Percentiles rank a stretch among this genome's conserved stretches.
phyloP scores from a whole-genome alignment of 2,329 filamentous ascomycete genomes.

The Gliomastix tumulicola region DNA sequence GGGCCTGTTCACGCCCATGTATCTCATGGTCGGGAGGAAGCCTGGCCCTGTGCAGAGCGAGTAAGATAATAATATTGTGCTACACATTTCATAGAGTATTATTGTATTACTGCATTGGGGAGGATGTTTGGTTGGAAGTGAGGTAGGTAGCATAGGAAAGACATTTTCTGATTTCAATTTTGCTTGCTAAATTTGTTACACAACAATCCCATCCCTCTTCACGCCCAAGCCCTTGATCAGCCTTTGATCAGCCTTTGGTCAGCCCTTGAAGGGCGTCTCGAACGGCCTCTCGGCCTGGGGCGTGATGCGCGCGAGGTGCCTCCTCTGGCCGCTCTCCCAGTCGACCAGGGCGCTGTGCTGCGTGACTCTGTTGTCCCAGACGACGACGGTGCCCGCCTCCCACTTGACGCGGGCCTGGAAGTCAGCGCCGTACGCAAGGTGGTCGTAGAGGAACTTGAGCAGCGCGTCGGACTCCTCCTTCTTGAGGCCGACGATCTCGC shows the following conservation, averaged over 20 bases:
- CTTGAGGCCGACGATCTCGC: conserved; percentile 74
- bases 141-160: no score
- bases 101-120: no score
- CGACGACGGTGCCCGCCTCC: conserved; percentile 72
- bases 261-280: conserved; percentile 49
- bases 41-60: no score
- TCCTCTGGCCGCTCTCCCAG: conserved; percentile 71
- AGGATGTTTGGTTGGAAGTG: no score
- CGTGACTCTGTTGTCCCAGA: conserved; percentile 82
- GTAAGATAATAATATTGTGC: no score
- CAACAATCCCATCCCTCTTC: no score
- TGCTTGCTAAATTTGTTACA: no score
- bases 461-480: conserved; percentile 78
- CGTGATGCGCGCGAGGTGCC: conserved; percentile 76
- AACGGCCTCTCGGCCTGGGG: conserved; percentile 74
- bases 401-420: conserved; percentile 69
- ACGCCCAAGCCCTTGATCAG: no score
- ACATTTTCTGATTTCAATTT: no score
- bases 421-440: conserved; percentile 51
- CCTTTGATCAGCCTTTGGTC: no score
- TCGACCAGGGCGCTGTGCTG: conserved; percentile 74
- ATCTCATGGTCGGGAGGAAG: conserved; percentile 85
- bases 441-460: conserved; percentile 62
- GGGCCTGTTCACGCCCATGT: conserved; percentile 94
- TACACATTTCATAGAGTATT: no score